These are phyloP conservation scores for Amylocystis lapponica DNA, from an alignment of 768 basidiomycete species.

Conservation along the genomic window DNA sequence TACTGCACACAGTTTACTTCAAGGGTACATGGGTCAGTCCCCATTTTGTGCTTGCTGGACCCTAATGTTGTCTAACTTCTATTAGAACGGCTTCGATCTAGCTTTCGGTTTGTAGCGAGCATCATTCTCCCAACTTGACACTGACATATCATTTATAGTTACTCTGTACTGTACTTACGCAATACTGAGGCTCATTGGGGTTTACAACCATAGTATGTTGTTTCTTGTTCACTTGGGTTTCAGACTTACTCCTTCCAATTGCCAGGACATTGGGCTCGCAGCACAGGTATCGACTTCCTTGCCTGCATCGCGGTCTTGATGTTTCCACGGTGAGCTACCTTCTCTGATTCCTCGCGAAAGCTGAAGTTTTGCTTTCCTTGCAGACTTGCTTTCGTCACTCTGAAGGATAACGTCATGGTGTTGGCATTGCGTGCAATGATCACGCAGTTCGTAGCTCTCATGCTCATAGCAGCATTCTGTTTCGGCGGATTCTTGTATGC, in stretches of 20 bases:
- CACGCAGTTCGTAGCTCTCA: constrained; percentile 77
- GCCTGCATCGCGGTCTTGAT: constrained; percentile 87
- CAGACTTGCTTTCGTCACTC: constrained; percentile 86
- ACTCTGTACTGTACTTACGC: constrained; percentile 76
- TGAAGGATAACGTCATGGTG: constrained; percentile 77
- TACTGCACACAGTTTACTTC: constrained; percentile 54
- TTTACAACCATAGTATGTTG: constrained; percentile 56
- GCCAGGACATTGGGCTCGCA: constrained; percentile 59
- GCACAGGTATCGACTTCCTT: constrained; percentile 74
- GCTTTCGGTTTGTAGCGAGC: constrained; percentile 57
- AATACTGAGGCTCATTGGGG: constrained; percentile 70
- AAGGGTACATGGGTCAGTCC: constrained; percentile 74
- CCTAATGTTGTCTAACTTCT: background rate
- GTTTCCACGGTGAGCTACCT: constrained; percentile 80
- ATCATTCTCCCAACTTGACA: background rate
- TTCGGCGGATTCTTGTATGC: constrained; percentile 93
- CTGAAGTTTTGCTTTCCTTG: background rate
- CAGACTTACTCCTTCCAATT: background rate
- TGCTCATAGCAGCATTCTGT: constrained; percentile 84
- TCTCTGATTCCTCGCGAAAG: background rate
- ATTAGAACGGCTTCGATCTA: constrained; percentile 87
- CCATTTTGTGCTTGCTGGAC: constrained; percentile 4
- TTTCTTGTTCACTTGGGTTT: background rate
- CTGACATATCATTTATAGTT: constrained; percentile 36
- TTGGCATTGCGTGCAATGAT: constrained; percentile 89